Evolutionary conservation across 1,284 basidiomycete species (phyloP).

Genomic region (Austroboletus niveus): DNA sequence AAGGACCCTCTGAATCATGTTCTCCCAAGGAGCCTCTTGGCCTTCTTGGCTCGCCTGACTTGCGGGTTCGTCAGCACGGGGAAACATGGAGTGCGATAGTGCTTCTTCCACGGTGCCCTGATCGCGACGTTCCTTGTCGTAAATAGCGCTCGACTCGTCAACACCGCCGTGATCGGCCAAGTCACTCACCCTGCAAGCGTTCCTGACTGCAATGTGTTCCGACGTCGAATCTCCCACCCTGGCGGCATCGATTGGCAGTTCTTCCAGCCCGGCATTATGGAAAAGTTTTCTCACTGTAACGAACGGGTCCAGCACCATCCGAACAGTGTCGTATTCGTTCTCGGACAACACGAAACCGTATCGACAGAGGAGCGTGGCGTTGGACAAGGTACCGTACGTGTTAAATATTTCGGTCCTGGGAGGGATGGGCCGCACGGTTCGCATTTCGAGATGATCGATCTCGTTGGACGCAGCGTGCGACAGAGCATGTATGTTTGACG

Average conservation of each 20-base stretch:
- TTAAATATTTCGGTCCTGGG: constrained; percentile 75
- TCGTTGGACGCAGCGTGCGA: constrained; percentile 14
- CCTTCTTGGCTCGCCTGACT: not conserved
- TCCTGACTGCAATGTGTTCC: constrained; percentile 20
- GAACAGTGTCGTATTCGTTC: constrained; percentile 32
- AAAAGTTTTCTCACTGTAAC: constrained; percentile 12
- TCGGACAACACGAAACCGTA: constrained; percentile 38
- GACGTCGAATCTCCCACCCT: constrained; percentile 5
- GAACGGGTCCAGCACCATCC: constrained; percentile 23
- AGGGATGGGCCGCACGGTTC: constrained; percentile 51
- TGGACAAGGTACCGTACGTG: constrained; percentile 65
- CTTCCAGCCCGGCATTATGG: constrained; percentile 8
- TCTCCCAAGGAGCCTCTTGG: constrained; percentile 17
- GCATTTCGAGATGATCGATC: constrained; percentile 62
- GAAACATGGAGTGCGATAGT: not conserved
- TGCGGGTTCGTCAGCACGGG: not conserved
- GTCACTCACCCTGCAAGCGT: constrained; percentile 27
- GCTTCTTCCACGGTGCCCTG: constrained; percentile 19
- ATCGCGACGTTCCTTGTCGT: constrained; percentile 21
- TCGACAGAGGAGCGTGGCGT: constrained; percentile 29
- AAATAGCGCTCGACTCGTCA: constrained; percentile 10
- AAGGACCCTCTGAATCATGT: constrained; percentile 9
- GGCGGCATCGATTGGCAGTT: constrained; percentile 13
- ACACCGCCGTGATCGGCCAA: constrained; percentile 26
- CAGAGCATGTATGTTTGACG: constrained; percentile 8